Base-by-base conservation (phyloP, 2,329 filamentous ascomycete genomes). In the Pleomassaria siparia region DNA sequence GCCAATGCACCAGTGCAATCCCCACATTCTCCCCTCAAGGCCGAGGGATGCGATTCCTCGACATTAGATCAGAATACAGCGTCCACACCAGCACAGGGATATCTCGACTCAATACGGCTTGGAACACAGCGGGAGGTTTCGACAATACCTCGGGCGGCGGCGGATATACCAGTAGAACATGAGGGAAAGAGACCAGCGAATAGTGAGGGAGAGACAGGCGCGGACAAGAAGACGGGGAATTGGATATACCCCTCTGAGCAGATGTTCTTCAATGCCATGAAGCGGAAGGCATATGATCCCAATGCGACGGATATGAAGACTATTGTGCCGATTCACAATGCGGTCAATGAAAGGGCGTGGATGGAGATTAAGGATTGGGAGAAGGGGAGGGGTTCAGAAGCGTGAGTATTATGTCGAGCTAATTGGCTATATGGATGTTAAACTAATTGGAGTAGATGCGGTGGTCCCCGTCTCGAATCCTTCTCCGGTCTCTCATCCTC, bases 241-340 rank as follows among this genome's bases (percentile, higher is more conserved):
- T 99, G 94, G 94, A 86, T 99, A 51, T 99, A 99, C 72, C 94
- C 94, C 0, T 94, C 88, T 0, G 92, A 97, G 71, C 87, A 89
- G 66, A 95, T 96, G 85, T 99, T 99, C 78, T 97, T 97, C 75
- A 89, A 95, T 40, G 94, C 94, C 36, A 92, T 99, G 84, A 84
- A 87, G 76, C 86, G 92, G 67, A 99, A 99, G 73, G 87, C 86
- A 35, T 86, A 91, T 75, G 83, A 85, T 51, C 85, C 82, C 24
- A 76, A 79, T 12, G 83, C 82, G 0, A 76, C 80, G 5, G 91
- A 96, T 72, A 96, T 96, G 86, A 86, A 83, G 63, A 88, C 88
- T 26, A 91, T 97, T 26, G 91, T 97, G 45, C 94, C 91, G 2
- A 97, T 97, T 62, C 94, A 99, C 75, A 99, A 99, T 69, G 94